A percentile compares a stretch with the other conserved stretches of the same genome.
phyloP scores from a whole-genome alignment of 805 yeast genomes.

The Citeromyces matritensis region DNA sequence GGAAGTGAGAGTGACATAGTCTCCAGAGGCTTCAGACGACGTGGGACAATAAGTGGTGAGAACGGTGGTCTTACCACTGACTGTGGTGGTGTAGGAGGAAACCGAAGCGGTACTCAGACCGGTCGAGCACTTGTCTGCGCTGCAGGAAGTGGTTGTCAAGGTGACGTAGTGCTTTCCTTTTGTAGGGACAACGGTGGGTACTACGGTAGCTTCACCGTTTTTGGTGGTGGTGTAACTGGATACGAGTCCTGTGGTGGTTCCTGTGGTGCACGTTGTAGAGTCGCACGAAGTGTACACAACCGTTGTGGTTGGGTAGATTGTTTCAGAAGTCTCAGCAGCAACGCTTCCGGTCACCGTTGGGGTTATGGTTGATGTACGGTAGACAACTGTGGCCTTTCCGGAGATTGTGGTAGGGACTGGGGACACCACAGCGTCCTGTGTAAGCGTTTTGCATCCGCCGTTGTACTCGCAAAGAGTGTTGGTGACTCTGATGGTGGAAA shows the following conservation, averaged over 20 bases:
- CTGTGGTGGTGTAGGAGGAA: slow-evolving; percentile 1
- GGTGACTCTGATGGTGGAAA: too few species aligned
- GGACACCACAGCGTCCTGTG: too few species aligned
- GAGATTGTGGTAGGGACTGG: too few species aligned
- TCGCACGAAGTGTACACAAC: slow-evolving; percentile 2
- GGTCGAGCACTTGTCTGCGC: slow-evolving; percentile 3
- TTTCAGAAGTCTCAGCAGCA: slow-evolving; percentile 4
- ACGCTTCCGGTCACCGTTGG: too few species aligned
- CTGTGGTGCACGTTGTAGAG: slow-evolving; percentile 8
- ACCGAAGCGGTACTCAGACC: slow-evolving; percentile 1
- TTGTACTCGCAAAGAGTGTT: too few species aligned
- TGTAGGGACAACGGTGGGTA: not conserved
- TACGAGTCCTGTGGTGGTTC: slow-evolving; percentile 10
- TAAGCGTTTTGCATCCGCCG: too few species aligned
- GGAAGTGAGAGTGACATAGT: slow-evolving; percentile 6
- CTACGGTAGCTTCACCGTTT: slow-evolving; percentile 4
- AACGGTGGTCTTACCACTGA: slow-evolving; percentile 2
- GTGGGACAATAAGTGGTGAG: slow-evolving; percentile 6
- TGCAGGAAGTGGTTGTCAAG: slow-evolving; percentile 3
- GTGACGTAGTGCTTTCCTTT: slow-evolving; percentile 2
- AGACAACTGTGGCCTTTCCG: too few species aligned
- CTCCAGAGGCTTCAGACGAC: slow-evolving; percentile 6
- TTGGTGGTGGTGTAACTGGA: slow-evolving; percentile 10
- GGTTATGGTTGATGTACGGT: too few species aligned
- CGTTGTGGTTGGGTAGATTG: not conserved